Percentiles rank a stretch among this genome's conserved stretches.
These are phyloP conservation scores for Nelumbo lutea DNA, from an alignment of 164 flowering plant genomes.

Conservation along the genomic window DNA sequence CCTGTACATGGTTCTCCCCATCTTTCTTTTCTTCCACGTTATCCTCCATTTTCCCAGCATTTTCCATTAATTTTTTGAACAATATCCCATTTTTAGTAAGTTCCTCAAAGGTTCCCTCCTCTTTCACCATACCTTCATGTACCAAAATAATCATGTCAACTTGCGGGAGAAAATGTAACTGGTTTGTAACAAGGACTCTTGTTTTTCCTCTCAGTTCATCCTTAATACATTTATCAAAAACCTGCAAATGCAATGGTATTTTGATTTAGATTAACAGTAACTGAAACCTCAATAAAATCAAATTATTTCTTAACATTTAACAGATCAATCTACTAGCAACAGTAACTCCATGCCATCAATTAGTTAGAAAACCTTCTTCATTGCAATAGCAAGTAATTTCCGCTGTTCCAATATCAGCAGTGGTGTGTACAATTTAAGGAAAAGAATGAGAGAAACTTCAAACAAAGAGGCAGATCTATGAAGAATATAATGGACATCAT, in stretches of 20 bases:
- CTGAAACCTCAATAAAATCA: background rate
- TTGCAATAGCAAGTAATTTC: background rate
- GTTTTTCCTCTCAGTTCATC: slow-evolving; percentile 81
- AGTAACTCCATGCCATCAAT: background rate
- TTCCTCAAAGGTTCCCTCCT: slow-evolving; percentile 93
- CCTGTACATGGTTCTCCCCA: slow-evolving; percentile 30
- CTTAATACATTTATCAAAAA: slow-evolving; percentile 88
- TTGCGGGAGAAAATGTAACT: slow-evolving; percentile 93
- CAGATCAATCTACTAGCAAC: background rate
- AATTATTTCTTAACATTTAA: background rate
- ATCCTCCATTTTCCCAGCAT: slow-evolving; percentile 98
- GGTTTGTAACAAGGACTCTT: slow-evolving; percentile 95
- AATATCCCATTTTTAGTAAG: slow-evolving; percentile 63
- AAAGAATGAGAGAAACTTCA: too few relatives aligned
- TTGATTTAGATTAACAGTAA: slow-evolving; percentile 2
- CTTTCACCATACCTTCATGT: slow-evolving; percentile 89
- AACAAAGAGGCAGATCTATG: too few relatives aligned
- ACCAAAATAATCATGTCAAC: slow-evolving; percentile 87
- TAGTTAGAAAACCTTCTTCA: background rate
- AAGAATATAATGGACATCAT: too few relatives aligned
- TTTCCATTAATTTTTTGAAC: slow-evolving; percentile 91
- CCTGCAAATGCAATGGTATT: slow-evolving; percentile 36
- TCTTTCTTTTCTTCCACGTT: slow-evolving; percentile 65
- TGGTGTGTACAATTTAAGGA: too few relatives aligned
- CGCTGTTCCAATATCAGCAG: too few relatives aligned